These are phyloP conservation scores for Ceratobasidium sp. DNA, from an alignment of 1,284 basidiomycete genomes.

Conservation along the genomic window DNA sequence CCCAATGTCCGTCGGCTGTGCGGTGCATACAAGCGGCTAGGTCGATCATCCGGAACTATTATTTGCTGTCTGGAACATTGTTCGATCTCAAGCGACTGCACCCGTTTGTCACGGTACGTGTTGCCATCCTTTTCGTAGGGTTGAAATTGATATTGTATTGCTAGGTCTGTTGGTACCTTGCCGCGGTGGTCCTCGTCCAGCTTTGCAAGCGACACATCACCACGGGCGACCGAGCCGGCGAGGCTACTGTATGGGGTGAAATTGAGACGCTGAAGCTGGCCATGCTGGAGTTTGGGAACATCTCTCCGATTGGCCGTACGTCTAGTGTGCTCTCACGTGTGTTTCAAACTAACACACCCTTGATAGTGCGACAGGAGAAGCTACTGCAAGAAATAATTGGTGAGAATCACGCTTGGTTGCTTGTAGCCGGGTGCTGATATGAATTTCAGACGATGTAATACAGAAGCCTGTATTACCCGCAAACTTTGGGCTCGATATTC, in stretches of 20 bases:
- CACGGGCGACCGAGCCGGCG: conserved; percentile 72
- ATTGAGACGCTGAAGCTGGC: conserved; percentile 75
- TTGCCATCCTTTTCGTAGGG: conserved; percentile 23
- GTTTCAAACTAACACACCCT: conserved; percentile 33
- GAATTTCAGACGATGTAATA: conserved; percentile 41
- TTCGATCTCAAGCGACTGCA: conserved; percentile 81
- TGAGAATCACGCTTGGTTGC: background rate
- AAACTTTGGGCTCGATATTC: conserved; percentile 45
- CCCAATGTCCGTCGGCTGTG: conserved; percentile 70
- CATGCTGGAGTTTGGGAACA: conserved; percentile 80
- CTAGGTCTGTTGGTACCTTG: conserved; percentile 89
- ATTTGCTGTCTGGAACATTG: conserved; percentile 78
- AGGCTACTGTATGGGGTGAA: conserved; percentile 83
- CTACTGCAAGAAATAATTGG: conserved; percentile 79
- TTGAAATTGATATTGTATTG: conserved; percentile 12
- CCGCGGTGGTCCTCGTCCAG: conserved; percentile 84
- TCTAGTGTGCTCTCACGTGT: conserved; percentile 49
- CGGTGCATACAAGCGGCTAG: conserved; percentile 79
- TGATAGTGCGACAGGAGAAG: conserved; percentile 77
- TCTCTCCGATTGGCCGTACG: conserved; percentile 85
- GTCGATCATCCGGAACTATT: conserved; percentile 77
- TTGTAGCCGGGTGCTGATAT: background rate
- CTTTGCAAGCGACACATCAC: conserved; percentile 86
- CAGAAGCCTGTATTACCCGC: conserved; percentile 45
- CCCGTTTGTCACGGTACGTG: conserved; percentile 79